Conservation (phyloP, 1,284 basidiomycete genomes). For the Cutaneotrichosporon cutaneum region DNA sequence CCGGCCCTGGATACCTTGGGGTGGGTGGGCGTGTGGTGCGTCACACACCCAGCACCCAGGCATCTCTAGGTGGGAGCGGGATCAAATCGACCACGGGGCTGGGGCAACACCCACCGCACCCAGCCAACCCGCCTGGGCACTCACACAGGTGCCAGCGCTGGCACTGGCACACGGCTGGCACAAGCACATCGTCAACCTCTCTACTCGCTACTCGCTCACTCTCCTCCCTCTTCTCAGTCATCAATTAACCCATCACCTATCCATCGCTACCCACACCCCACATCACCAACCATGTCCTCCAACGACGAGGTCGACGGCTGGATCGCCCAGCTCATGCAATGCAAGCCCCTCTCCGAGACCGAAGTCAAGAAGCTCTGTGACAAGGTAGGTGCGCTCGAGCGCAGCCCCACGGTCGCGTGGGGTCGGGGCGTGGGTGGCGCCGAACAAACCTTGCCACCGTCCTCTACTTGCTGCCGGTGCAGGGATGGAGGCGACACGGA, state of each 20-base stretch:
- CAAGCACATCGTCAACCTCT: neutral
- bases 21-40: too few relatives aligned
- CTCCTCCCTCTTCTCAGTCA: neutral
- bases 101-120: too few relatives aligned
- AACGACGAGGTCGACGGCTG: constrained; percentile 66
- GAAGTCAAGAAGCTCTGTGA: constrained; percentile 99
- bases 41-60: too few relatives aligned
- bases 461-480: neutral
- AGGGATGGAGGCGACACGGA: neutral
- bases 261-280: neutral
- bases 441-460: neutral
- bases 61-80: neutral
- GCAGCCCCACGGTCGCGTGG: neutral
- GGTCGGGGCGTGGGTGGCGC: neutral
- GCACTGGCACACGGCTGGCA: neutral
- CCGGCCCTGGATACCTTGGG: too few relatives aligned
- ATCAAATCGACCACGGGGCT: too few relatives aligned
- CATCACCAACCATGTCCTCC: constrained; percentile 32
- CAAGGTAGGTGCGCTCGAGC: constrained; percentile 67
- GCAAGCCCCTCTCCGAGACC: constrained; percentile 93
- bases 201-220: too few relatives aligned
- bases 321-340: constrained; percentile 96
- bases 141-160: too few relatives aligned
- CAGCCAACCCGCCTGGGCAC: too few relatives aligned
- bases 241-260: neutral